Evolutionary conservation across 768 basidiomycete genomes (phyloP), one percentile per base, ranked within the genome.

Genomic region (Macrolepiota fuliginosa): DNA sequence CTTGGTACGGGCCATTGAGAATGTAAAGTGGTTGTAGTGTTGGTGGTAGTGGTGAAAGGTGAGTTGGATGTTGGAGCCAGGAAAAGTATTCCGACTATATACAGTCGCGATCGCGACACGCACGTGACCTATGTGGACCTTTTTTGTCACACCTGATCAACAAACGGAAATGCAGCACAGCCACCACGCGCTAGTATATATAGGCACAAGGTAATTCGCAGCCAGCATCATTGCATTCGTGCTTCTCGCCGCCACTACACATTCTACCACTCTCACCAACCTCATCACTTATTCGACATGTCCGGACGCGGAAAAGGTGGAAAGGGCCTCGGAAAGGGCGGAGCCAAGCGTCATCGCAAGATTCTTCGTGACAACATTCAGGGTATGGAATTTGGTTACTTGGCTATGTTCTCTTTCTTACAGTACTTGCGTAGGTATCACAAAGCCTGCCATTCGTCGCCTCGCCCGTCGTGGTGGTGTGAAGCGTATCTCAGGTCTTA

Each of bases 281-380:
- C 62, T 91, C 56, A 57, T 61, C 65, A 68, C 63, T 69, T 63
- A 64, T 63, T 64, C 58, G 71, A 80, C 72, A 94, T 96, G 94
- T 95, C 94, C 84, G 94, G 94, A 81, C 93, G 94, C 75, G 94
- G 94, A 75, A 96, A 96, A 83, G 90, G 94, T 79, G 93, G 93
- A 73, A 96, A 95, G 83, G 94, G 94, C 75, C 91, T 96, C 76
- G 94, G 94, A 79, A 96, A 96, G 87, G 93, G 94, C 72, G 94
- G 94, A 74, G 92, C 92, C 46, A 94, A 94, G 84, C 89, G 94
- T 77, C 94, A 96, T 79, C 90, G 94, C 73, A 97, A 96, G 81
- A 94, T 97, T 77, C 85, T 96, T 72, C 92, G 93, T 78, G 70
- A 70, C 64, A 73, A 71, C 69, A 75, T 74, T 70, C 73, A 64